Evolutionary conservation across 2,329 filamentous ascomycete species (phyloP).

Genomic region (Rugonectria rugulosa): DNA sequence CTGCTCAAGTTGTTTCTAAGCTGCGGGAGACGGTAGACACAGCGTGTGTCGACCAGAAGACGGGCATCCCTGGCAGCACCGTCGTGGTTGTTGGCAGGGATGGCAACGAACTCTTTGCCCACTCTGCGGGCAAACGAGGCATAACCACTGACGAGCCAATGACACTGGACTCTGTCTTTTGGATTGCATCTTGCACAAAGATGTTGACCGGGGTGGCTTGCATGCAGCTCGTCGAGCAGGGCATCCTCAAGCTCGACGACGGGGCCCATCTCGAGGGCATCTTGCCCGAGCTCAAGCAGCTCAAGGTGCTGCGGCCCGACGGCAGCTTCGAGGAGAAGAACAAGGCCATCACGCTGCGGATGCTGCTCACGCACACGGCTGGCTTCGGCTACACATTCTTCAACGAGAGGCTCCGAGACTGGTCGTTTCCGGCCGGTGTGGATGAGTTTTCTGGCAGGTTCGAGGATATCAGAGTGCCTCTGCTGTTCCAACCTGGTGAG

Average conservation of each 20-base stretch:
- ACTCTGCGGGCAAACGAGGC: slow-evolving; percentile 58
- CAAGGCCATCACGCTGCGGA: slow-evolving; percentile 61
- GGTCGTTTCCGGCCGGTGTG: slow-evolving; percentile 55
- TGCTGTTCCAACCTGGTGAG: slow-evolving; percentile 70
- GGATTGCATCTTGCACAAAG: slow-evolving; percentile 67
- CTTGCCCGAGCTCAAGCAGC: slow-evolving; percentile 57
- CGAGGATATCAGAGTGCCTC: slow-evolving; percentile 58
- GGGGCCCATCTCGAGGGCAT: slow-evolving; percentile 53
- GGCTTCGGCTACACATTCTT: slow-evolving; percentile 67
- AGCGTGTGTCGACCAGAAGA: slow-evolving; percentile 46
- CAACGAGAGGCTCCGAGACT: slow-evolving; percentile 56
- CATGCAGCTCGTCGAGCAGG: slow-evolving; percentile 66
- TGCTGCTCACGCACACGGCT: slow-evolving; percentile 63
- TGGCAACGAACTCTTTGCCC: slow-evolving; percentile 56
- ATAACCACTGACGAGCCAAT: slow-evolving; percentile 56
- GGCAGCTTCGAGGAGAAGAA: slow-evolving; percentile 53
- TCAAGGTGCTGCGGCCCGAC: slow-evolving; percentile 54
- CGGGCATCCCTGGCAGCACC: slow-evolving; percentile 53
- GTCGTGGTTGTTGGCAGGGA: slow-evolving; percentile 56
- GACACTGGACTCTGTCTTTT: slow-evolving; percentile 67
- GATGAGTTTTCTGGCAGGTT: slow-evolving; percentile 66
- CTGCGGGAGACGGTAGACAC: slow-evolving; percentile 44
- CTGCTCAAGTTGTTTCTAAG: slow-evolving; percentile 18
- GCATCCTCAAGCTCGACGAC: slow-evolving; percentile 57
- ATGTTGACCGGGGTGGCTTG: slow-evolving; percentile 59